Evolutionary conservation across 345 rosid species (phyloP).

Genomic region (Linum tenue): DNA sequence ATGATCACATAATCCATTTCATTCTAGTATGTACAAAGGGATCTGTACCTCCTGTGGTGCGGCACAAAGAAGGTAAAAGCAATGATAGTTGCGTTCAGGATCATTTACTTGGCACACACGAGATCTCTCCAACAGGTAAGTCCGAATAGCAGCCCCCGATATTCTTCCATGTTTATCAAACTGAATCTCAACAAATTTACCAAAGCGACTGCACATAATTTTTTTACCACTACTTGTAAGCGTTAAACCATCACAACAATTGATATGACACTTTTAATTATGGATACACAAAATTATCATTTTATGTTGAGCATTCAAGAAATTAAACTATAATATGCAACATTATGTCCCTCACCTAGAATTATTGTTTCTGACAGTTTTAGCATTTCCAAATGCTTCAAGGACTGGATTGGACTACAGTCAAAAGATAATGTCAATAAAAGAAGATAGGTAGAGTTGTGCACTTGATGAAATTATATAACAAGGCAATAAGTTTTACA

Average conservation of each 20-base stretch:
- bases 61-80: slow-evolving; percentile 6
- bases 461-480: not conserved
- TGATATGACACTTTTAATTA: not conserved
- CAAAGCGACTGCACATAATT: slow-evolving; percentile 2
- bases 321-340: not conserved
- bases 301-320: not conserved
- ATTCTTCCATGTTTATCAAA: slow-evolving; percentile 6
- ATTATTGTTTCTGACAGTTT: slow-evolving; percentile 5
- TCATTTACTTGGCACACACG: slow-evolving; percentile 1
- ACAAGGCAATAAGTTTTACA: not conserved
- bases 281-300: no score
- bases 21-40: not conserved
- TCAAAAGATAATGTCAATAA: not conserved
- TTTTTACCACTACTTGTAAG: not conserved
- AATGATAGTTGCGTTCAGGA: slow-evolving; percentile 3
- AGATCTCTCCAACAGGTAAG: slow-evolving; percentile 4
- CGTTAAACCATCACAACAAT: not conserved
- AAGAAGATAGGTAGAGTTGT: not conserved
- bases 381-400: slow-evolving; percentile 7
- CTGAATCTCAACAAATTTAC: slow-evolving; percentile 6
- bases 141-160: slow-evolving; percentile 3
- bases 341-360: not conserved
- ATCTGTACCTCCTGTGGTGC: slow-evolving; percentile 1
- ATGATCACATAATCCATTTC: not conserved
- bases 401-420: slow-evolving; percentile 5